Evolutionary conservation across 169 alveolate genomes (phyloP).

Genomic region (Plasmodium malariae): DNA sequence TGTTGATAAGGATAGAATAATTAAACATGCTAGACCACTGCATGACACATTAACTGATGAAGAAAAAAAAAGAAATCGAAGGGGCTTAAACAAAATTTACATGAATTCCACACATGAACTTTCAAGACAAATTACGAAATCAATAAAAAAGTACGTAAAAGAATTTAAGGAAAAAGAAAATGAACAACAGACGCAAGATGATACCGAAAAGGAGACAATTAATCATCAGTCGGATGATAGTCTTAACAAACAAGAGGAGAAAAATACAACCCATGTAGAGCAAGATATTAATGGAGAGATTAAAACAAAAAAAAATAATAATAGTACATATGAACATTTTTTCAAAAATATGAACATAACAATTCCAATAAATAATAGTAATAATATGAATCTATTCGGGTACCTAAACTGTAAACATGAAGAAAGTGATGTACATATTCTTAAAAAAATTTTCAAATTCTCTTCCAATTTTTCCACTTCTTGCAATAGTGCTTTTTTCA

Average conservation of each 20-base stretch:
- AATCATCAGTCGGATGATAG: background rate
- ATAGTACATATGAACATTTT: conserved; percentile 1
- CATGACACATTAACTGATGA: conserved; percentile 81
- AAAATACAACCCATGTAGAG: background rate
- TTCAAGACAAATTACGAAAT: conserved; percentile 49
- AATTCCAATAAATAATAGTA: conserved; percentile 30
- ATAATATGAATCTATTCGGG: conserved; percentile 50
- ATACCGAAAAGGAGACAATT: background rate
- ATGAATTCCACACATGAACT: conserved; percentile 35
- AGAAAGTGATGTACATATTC: conserved; percentile 64
- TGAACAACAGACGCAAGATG: background rate
- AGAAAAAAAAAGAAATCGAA: conserved; percentile 82
- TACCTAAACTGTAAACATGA: conserved; percentile 64
- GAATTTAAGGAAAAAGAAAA: conserved; percentile 37
- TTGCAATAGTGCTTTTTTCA: conserved; percentile 67
- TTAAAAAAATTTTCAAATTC: conserved; percentile 53
- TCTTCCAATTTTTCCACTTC: conserved; percentile 56
- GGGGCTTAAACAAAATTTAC: conserved; percentile 50
- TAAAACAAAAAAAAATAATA: background rate
- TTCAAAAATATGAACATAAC: conserved; percentile 59
- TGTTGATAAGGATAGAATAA: conserved; percentile 86
- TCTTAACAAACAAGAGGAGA: background rate
- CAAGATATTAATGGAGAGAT: background rate
- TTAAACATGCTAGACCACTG: conserved; percentile 82
- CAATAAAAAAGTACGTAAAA: conserved; percentile 57